Percentiles rank a stretch among this genome's conserved stretches.
These are phyloP conservation scores for Trichophyton mentagrophytes DNA, from an alignment of 2,329 filamentous ascomycete species.

Conservation along the genomic window DNA sequence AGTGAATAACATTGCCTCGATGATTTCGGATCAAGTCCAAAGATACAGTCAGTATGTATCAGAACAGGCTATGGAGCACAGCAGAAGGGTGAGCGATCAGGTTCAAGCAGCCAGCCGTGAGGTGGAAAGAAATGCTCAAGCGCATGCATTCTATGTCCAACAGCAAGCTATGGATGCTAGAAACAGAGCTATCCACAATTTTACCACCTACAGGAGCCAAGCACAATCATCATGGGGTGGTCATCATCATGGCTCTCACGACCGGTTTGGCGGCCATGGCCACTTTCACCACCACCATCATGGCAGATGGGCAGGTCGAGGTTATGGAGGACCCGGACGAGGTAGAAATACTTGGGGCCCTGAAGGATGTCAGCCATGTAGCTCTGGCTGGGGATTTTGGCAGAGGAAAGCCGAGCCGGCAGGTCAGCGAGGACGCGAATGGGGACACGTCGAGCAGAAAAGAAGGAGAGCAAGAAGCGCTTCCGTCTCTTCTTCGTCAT, in stretches of 20 bases:
- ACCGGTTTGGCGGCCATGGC: neutral
- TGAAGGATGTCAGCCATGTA: neutral
- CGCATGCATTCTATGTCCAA: slow-evolving; percentile 28
- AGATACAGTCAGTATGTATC: slow-evolving; percentile 29
- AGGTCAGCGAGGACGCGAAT: neutral
- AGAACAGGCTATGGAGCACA: slow-evolving; percentile 24
- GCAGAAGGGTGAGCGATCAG: slow-evolving; percentile 23
- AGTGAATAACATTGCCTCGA: slow-evolving; percentile 20
- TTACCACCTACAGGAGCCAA: neutral
- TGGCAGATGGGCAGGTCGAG: neutral
- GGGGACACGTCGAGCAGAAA: neutral
- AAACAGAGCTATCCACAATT: neutral
- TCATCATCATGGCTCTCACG: neutral
- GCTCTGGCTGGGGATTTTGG: neutral
- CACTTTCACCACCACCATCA: neutral
- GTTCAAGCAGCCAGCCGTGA: slow-evolving; percentile 26
- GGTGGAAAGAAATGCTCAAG: slow-evolving; percentile 28
- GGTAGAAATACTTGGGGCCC: neutral
- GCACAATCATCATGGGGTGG: neutral
- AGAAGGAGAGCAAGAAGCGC: neutral
- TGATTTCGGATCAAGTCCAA: slow-evolving; percentile 26
- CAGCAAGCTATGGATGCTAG: slow-evolving; percentile 10
- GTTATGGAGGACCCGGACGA: neutral
- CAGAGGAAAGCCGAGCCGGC: neutral
- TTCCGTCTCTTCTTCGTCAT: slow-evolving; percentile 13